A percentile compares a stretch with the other conserved stretches of the same genome.
phyloP scores from a whole-genome alignment of 345 rosid species.

The Brassica rapa region DNA sequence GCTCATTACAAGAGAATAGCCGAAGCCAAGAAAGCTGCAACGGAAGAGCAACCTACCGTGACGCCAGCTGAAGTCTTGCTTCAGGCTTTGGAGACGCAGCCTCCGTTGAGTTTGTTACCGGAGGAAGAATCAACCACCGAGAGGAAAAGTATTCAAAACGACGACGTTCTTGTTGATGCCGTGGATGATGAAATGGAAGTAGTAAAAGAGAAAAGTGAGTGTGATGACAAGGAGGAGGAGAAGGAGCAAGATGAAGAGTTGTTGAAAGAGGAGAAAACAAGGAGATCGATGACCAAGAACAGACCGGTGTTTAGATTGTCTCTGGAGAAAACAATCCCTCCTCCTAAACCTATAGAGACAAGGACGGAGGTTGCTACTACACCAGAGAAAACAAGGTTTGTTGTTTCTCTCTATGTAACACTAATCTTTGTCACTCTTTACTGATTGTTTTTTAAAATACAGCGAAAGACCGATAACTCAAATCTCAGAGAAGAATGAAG shows the following conservation, averaged over 20 bases:
- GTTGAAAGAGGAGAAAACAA: slow-evolving; percentile 26
- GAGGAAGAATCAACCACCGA: rapidly evolving
- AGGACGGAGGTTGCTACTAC: slow-evolving; percentile 1
- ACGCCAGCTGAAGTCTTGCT: slow-evolving; percentile 35
- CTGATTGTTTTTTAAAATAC: slow-evolving; percentile 14
- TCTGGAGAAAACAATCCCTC: slow-evolving; percentile 40
- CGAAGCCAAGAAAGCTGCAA: slow-evolving; percentile 64
- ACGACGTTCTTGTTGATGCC: neutral
- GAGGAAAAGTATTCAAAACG: slow-evolving; percentile 24
- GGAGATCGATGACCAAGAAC: slow-evolving; percentile 34
- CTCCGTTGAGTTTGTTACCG: slow-evolving; percentile 1
- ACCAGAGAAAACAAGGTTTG: slow-evolving; percentile 35
- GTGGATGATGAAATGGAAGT: slow-evolving; percentile 1
- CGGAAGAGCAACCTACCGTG: slow-evolving; percentile 9
- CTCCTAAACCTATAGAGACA: slow-evolving; percentile 15
- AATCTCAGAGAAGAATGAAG: slow-evolving; percentile 7
- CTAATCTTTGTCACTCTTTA: neutral
- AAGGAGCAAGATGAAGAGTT: slow-evolving; percentile 18
- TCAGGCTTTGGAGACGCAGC: slow-evolving; percentile 39
- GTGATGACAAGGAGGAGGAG: slow-evolving; percentile 8
- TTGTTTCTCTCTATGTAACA: neutral
- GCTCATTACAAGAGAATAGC: slow-evolving; percentile 80
- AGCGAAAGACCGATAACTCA: slow-evolving; percentile 30
- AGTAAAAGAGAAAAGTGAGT: slow-evolving; percentile 10
- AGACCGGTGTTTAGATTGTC: slow-evolving; percentile 43